These are phyloP conservation scores for Rosa rugosa DNA, from an alignment of 306 rosid species.

Conservation along the genomic window DNA sequence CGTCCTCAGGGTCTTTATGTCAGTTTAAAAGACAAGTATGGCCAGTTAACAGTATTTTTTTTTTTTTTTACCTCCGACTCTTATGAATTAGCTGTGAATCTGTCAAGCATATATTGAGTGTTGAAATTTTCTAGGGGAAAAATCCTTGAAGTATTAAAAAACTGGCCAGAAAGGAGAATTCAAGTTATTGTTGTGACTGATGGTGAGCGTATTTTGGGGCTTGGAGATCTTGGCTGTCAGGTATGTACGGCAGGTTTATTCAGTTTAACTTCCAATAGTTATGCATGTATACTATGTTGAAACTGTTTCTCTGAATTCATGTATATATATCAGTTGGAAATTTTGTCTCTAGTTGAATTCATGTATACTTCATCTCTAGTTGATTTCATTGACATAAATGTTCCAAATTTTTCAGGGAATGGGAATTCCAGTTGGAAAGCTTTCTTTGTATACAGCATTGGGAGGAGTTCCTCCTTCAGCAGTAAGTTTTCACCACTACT, in stretches of 20 bases:
- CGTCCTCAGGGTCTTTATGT: constrained; percentile 94
- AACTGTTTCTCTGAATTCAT: not conserved
- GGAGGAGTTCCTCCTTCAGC: constrained; percentile 98
- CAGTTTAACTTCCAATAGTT: constrained; percentile 17
- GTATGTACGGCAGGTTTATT: constrained; percentile 30
- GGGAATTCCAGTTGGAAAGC: constrained; percentile 99
- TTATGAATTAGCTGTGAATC: constrained; percentile 14
- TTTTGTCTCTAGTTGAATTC: not conserved
- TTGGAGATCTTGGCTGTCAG: constrained; percentile 99
- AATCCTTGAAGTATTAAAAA: constrained; percentile 86
- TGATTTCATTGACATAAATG: constrained; percentile 11
- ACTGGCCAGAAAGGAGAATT: constrained; percentile 85
- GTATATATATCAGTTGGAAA: constrained; percentile 13
- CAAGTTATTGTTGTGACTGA: constrained; percentile 97
- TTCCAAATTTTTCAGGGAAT: constrained; percentile 60
- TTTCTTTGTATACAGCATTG: constrained; percentile 87
- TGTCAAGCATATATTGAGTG: constrained; percentile 30
- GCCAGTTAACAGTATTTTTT: not conserved
- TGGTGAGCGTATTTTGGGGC: constrained; percentile 97
- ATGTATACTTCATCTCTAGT: not conserved
- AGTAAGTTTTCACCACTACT: constrained; percentile 41
- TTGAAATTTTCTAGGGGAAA: constrained; percentile 64
- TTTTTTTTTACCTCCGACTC: not conserved
- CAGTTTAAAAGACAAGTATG: constrained; percentile 90
- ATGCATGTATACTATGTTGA: not conserved